Conservation (phyloP, 805 yeast genomes). For the Candida arabinofermentans region DNA sequence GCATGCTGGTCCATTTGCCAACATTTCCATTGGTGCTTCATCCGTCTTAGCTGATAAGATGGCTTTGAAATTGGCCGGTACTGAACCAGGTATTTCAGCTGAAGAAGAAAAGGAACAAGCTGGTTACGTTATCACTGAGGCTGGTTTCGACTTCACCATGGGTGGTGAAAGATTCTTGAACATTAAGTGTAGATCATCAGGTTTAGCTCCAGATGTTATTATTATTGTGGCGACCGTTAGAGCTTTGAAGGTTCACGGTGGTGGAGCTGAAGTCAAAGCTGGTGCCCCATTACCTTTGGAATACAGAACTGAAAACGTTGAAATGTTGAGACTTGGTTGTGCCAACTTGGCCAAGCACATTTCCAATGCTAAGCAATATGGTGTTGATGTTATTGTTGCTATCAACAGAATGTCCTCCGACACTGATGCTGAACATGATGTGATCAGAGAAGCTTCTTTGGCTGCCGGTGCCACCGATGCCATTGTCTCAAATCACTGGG, state of each 20-base stretch:
- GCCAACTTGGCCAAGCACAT: constrained; percentile 90
- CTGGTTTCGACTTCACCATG: constrained; percentile 98
- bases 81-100: constrained; percentile 38
- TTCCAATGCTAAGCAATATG: constrained; percentile 75
- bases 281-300: constrained; percentile 83
- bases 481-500: constrained; percentile 91
- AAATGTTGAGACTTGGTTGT: constrained; percentile 72
- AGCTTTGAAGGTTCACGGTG: constrained; percentile 96
- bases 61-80: constrained; percentile 86
- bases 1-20: constrained; percentile 98
- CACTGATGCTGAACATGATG: constrained; percentile 71
- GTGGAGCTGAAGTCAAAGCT: constrained; percentile 95
- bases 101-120: constrained; percentile 36
- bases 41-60: constrained; percentile 91
- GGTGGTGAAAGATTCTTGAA: constrained; percentile 97
- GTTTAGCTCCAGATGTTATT: constrained; percentile 81
- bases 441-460: constrained; percentile 73
- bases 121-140: constrained; percentile 95
- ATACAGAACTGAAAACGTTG: constrained; percentile 78
- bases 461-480: constrained; percentile 95
- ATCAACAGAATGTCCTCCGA: constrained; percentile 86
- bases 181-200: constrained; percentile 91
- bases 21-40: constrained; percentile 94
- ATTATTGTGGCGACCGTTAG: constrained; percentile 94
- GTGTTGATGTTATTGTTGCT: constrained; percentile 92